A percentile compares a stretch with the other conserved stretches of the same genome.
Conservation (phyloP, 2,329 filamentous ascomycete species). For the Blumeria graminis region DNA sequence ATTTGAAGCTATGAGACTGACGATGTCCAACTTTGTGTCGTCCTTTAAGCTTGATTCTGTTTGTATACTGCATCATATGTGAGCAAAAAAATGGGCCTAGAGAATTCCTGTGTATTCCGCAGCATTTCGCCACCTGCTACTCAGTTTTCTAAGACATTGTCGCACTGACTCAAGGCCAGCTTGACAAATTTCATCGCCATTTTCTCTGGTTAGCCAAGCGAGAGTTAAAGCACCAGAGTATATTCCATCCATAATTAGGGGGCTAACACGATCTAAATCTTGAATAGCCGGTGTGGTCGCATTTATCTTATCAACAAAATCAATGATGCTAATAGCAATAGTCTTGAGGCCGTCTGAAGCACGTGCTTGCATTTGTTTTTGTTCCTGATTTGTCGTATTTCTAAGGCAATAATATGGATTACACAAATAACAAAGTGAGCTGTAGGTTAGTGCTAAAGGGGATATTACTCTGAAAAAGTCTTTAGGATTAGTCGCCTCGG, state of each 20-base stretch:
- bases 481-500: slow-evolving; percentile 8
- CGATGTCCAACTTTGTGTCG: too few species aligned
- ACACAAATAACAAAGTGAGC: slow-evolving; percentile 15
- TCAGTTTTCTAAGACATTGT: slow-evolving; percentile 13
- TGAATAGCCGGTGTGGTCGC: slow-evolving; percentile 7
- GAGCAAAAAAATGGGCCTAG: slow-evolving; percentile 16
- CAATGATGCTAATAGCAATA: slow-evolving; percentile 12
- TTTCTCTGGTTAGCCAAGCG: slow-evolving; percentile 18
- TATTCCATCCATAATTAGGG: slow-evolving; percentile 17
- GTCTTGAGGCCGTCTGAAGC: slow-evolving; percentile 15
- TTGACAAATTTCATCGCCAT: slow-evolving; percentile 14
- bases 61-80: slow-evolving; percentile 3
- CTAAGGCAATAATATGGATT: slow-evolving; percentile 17
- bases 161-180: slow-evolving; percentile 14
- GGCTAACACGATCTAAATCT: slow-evolving; percentile 14
- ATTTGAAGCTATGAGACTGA: too few species aligned
- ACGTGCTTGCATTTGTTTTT: slow-evolving; percentile 15
- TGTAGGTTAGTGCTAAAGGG: slow-evolving; percentile 12
- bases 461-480: slow-evolving; percentile 11
- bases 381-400: slow-evolving; percentile 6
- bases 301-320: slow-evolving; percentile 13
- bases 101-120: slow-evolving; percentile 17
- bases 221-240: slow-evolving; percentile 18
- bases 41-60: too few species aligned
- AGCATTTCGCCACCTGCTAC: slow-evolving; percentile 17